Evolutionary conservation across 257 asterid species (phyloP), one percentile per base, ranked within the genome.

Genomic region (Nicotiana benthamiana): DNA sequence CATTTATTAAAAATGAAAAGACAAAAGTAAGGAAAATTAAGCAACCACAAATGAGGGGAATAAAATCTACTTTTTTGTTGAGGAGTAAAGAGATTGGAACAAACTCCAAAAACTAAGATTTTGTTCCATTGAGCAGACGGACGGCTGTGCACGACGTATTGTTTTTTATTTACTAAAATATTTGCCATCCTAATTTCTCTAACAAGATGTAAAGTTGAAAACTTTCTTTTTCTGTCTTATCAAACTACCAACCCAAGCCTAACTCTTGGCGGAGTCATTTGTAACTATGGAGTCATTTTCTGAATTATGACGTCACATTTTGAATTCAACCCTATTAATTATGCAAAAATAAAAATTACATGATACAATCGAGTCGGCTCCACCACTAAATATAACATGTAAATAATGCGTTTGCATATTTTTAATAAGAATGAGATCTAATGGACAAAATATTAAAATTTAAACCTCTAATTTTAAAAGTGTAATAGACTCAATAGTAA

Each of bases 61-160:
- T 83, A 82, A 83, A 83, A 86, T 85, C 81, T 75, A 83, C 52
- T 78, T 27, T 74, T 56, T 80, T 27, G 60, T 43, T 9, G 54
- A 56, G 62, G 30, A 59, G 52, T 83, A 52, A 64, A 77, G 84
- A 75, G 78, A 83, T 68, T 61, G 68, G 51, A 65, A 75, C 75
- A 83, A 40, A 75, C 57, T 24, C 20, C 12, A 40, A 66, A 80
- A 79, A 80, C 80, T 84, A 88, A 81, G 90, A 89, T 91, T 77
- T 84, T 87, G 85, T 91, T 84, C 15, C 17, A 74, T 36, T 30
- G 27, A 40, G 75, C 28, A 30, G 17, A 6, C 46, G 82, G 89
- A 83, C 89, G 86, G 90, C 87, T 83, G 80, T 83, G 90, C 92
- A 84, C 92, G 94, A 90, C 81, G 60, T 74, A 74, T 74, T 24